Evolutionary conservation across 345 rosid species (phyloP).

Genomic region (Syzygium grande): DNA sequence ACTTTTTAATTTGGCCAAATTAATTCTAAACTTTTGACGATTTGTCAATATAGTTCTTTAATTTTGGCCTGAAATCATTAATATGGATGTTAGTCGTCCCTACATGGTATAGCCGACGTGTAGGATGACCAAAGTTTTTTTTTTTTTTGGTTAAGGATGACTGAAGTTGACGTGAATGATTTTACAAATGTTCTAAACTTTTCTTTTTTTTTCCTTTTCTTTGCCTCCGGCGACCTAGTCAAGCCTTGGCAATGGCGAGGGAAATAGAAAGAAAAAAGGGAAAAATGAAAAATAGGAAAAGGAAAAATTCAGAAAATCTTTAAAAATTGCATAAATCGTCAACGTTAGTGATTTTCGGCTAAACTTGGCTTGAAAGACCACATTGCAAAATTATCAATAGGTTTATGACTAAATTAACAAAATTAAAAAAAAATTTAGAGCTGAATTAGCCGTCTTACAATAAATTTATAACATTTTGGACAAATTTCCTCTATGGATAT

Average conservation of each 20-base stretch:
- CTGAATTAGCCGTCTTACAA: no score
- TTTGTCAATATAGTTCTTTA: not conserved
- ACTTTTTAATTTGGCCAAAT: not conserved
- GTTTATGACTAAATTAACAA: no score
- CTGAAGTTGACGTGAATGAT: not conserved
- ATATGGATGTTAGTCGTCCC: rapidly evolving
- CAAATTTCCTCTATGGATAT: not conserved
- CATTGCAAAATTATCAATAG: not conserved
- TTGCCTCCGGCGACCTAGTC: not conserved
- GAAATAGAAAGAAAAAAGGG: not conserved
- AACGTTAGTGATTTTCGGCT: no score
- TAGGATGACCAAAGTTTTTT: no score
- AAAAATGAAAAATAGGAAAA: no score
- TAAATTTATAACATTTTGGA: no score
- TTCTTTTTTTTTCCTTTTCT: not conserved
- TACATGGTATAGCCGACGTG: no score
- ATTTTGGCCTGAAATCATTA: not conserved
- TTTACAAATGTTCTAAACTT: not conserved
- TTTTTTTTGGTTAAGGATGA: no score
- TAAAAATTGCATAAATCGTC: not conserved
- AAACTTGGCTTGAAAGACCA: no score
- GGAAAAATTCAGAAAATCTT: no score
- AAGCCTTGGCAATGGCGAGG: not conserved
- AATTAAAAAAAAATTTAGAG: no score
- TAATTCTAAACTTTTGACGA: not conserved